phyloP scores from a whole-genome alignment of 2,329 filamentous ascomycete genomes.

The Penicillium verrucosum region DNA sequence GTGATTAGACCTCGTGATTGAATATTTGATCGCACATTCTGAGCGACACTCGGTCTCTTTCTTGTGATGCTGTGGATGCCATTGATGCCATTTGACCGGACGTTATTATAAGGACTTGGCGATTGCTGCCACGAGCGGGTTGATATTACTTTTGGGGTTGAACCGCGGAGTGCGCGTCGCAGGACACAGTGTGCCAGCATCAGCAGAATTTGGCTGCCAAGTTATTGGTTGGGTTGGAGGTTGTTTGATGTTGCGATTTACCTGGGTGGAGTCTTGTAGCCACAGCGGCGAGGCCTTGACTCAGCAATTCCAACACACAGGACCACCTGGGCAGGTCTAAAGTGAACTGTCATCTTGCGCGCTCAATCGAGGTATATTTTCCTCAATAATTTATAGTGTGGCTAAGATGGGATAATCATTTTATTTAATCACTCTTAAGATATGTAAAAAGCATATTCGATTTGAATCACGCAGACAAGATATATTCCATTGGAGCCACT shows the following conservation, averaged over 20 bases:
- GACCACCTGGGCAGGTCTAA: too few species aligned
- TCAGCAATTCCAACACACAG: neutral
- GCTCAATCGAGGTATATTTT: neutral
- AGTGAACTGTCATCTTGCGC: too few species aligned
- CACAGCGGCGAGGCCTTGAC: neutral
- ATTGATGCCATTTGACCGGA: neutral
- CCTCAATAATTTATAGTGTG: neutral
- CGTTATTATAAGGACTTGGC: neutral
- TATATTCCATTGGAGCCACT: neutral
- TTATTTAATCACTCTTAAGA: neutral
- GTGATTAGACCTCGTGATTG: slow-evolving; percentile 18
- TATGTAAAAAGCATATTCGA: neutral
- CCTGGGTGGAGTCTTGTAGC: neutral
- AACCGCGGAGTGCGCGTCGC: neutral
- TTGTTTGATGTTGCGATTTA: neutral
- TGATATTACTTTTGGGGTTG: neutral
- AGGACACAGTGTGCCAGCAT: slow-evolving; percentile 5
- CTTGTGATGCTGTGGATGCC: neutral
- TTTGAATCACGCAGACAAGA: slow-evolving; percentile 1
- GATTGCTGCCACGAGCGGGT: neutral
- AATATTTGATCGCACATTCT: neutral
- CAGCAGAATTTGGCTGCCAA: neutral
- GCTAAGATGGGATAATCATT: too few species aligned
- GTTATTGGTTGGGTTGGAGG: neutral
- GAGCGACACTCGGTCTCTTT: neutral